A percentile compares a stretch with the other conserved stretches of the same genome.
These are phyloP conservation scores for Zoysia matrella DNA, from an alignment of 202 grass and related monocot genomes.

Conservation along the genomic window DNA sequence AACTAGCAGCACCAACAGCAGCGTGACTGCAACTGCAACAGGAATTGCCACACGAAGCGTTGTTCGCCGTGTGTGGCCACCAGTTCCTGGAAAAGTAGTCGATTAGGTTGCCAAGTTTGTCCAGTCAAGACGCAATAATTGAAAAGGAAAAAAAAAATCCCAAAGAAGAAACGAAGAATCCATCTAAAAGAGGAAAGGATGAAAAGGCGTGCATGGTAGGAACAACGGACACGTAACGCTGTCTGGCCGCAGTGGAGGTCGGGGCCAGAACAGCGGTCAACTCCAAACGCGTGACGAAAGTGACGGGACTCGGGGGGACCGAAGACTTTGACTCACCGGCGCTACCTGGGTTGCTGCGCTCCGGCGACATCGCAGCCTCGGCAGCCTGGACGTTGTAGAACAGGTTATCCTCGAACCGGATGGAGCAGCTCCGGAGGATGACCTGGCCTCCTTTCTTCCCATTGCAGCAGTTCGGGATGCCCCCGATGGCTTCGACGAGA, in stretches of 20 bases:
- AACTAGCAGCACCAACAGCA: background rate
- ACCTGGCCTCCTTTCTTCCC: background rate
- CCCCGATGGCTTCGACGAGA: fast-evolving
- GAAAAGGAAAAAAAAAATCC: background rate
- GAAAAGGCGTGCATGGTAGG: background rate
- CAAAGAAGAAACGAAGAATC: background rate
- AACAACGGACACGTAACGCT: background rate
- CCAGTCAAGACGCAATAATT: background rate
- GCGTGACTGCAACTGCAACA: background rate
- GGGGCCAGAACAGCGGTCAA: too few species aligned
- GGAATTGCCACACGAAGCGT: slow-evolving; percentile 27
- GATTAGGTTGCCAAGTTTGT: background rate
- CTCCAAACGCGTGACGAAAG: too few species aligned
- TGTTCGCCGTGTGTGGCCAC: background rate
- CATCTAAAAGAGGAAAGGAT: background rate
- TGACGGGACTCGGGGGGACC: background rate
- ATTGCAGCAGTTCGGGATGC: background rate
- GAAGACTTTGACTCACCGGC: background rate
- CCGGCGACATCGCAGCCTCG: slow-evolving; percentile 6
- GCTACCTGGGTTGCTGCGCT: background rate
- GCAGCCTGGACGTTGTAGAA: slow-evolving; percentile 42
- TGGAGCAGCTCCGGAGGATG: background rate
- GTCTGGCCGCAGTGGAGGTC: too few species aligned
- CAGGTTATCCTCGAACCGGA: slow-evolving; percentile 36
- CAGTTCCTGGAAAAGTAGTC: background rate